These are phyloP conservation scores for Coemansia sp. DNA, from an alignment of 192 early-diverging fungal genomes.

Conservation along the genomic window DNA sequence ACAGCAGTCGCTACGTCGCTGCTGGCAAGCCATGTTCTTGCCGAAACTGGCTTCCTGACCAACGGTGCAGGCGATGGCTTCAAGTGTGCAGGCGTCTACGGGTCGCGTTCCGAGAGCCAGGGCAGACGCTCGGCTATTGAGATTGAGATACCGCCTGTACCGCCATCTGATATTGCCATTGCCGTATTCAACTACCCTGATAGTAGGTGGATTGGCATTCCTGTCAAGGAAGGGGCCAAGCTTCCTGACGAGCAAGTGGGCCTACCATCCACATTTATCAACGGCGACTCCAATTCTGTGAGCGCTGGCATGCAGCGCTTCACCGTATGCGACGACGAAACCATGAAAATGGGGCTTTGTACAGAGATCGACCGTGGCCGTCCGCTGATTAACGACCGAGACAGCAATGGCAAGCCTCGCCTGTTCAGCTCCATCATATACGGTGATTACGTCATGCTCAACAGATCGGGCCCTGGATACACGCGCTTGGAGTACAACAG, in stretches of 20 bases:
- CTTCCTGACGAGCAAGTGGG: slow-evolving; percentile 33
- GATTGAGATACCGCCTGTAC: slow-evolving; percentile 41
- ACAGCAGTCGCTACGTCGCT: neutral
- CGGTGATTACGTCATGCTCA: slow-evolving; percentile 48
- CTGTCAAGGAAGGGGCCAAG: slow-evolving; percentile 34
- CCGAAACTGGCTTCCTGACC: slow-evolving; percentile 32
- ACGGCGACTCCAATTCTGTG: slow-evolving; percentile 9
- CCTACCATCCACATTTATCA: slow-evolving; percentile 16
- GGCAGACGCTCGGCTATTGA: slow-evolving; percentile 35
- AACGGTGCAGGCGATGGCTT: slow-evolving; percentile 46
- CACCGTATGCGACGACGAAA: slow-evolving; percentile 54
- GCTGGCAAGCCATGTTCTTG: slow-evolving; percentile 4
- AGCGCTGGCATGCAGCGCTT: slow-evolving; percentile 25
- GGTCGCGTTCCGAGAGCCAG: slow-evolving; percentile 13
- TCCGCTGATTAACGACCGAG: slow-evolving; percentile 57
- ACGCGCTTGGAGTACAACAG: slow-evolving; percentile 33
- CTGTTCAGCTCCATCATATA: slow-evolving; percentile 37
- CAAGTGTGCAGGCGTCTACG: slow-evolving; percentile 48
- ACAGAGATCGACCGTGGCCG: slow-evolving; percentile 52
- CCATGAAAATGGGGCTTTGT: slow-evolving; percentile 58
- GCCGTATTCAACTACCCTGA: slow-evolving; percentile 45
- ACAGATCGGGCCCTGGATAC: slow-evolving; percentile 33
- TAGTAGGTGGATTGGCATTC: slow-evolving; percentile 45
- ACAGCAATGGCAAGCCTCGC: slow-evolving; percentile 31
- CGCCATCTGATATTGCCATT: slow-evolving; percentile 39